Evolutionary conservation across 2,329 filamentous ascomycete genomes (phyloP), one percentile per base, ranked within the genome.

Genomic region (Sarocladium oryzae): DNA sequence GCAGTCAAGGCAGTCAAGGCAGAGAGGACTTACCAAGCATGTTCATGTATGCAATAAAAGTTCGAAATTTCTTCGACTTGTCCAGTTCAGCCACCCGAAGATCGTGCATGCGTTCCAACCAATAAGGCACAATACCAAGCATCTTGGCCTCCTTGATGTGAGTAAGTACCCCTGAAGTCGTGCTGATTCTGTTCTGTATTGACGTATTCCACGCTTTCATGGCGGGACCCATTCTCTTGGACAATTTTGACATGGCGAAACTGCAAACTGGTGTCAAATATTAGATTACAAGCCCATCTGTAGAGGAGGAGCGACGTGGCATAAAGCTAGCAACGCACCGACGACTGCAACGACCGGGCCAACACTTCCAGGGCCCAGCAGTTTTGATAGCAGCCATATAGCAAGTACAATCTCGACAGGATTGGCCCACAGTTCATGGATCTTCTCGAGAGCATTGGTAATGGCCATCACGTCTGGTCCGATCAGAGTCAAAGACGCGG

Each of bases 401-500:
- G 63, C 66, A n/a, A 73, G 48, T 0, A 57, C 60, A 13, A 73
- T 56, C 24, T 74, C 68, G 15, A 73, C 53, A 1, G 66, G 40
- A 18, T 61, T 61, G 2, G 69, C 65, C 69, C 69, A 72, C 15
- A 67, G 58, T 3, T 70, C 68, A 54, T 69, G 63, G 1, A 69
- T 51, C 0, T 54, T 49, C 1, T 58, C 55, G 15, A 63, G 54
- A 4, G 62, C 60, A 7, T 52, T 51, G 1, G 60, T 56, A 7
- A 71, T 64, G 0, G 55, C 56, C 7, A 72, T 71, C 4, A 76
- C 65, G 48, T 75, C 73, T 1, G 70, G 67, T 11, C 67, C 70
- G 70, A 77, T 76, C 7, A 75, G 61, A 1, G 72, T 75, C 4
- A 71, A 56, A 1, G 72, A 64, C 1, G 66, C 33, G n/a, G 33